Conservation (phyloP, 179 eudicot genomes). For the Spergularia azorica region DNA sequence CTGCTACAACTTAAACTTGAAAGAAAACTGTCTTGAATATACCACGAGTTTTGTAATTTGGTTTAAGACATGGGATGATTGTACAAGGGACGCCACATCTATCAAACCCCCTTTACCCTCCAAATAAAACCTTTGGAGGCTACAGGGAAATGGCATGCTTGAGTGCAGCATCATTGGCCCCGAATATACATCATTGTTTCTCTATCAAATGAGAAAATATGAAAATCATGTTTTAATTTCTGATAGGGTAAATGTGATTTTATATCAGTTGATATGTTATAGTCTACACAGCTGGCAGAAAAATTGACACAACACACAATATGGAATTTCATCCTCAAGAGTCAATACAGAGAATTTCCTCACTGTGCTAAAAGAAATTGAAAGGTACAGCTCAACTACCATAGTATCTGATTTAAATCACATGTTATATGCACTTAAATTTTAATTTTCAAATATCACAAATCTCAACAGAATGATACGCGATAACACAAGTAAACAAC, state of each 20-base stretch:
- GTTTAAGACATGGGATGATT: neutral
- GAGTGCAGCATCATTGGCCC: neutral
- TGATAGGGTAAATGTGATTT: neutral
- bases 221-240: neutral
- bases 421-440: neutral
- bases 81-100: neutral
- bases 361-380: neutral
- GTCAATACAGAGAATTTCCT: constrained; percentile 1
- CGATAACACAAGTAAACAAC: neutral
- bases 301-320: neutral
- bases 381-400: constrained; percentile 12
- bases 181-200: neutral
- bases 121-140: neutral
- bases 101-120: neutral
- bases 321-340: neutral
- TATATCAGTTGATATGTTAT: constrained; percentile 17
- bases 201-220: constrained; percentile 8
- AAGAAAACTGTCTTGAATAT: no score
- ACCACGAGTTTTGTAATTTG: no score
- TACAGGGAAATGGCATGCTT: neutral
- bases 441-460: neutral
- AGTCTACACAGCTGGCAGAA: constrained; percentile 22
- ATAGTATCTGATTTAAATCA: constrained; percentile 5
- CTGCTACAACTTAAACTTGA: no score
- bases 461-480: neutral